A percentile compares a stretch with the other conserved stretches of the same genome.
Conservation (phyloP, 331 rosid species). For the Cydonia oblonga region DNA sequence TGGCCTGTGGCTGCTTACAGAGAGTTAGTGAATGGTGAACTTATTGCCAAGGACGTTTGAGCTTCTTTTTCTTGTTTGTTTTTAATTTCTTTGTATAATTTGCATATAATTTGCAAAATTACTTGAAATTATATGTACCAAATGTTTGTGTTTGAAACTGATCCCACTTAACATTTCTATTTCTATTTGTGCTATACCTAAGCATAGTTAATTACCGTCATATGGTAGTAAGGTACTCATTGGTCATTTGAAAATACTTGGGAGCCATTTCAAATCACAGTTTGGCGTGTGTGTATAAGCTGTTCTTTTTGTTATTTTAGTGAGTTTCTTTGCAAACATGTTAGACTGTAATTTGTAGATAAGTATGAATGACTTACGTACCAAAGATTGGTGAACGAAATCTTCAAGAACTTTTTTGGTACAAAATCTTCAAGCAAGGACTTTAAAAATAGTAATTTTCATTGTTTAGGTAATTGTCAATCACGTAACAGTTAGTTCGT, state of each 20-base stretch:
- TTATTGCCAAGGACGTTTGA: constrained; percentile 84
- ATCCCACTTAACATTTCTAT: not conserved
- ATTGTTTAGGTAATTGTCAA: too few relatives aligned
- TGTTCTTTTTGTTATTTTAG: too few relatives aligned
- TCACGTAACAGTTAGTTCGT: too few relatives aligned
- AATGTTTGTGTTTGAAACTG: constrained; percentile 6
- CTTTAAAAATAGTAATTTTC: too few relatives aligned
- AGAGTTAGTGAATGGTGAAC: constrained; percentile 70
- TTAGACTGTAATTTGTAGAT: not conserved
- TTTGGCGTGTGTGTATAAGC: not conserved
- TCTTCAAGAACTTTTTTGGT: too few relatives aligned
- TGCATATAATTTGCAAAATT: not conserved
- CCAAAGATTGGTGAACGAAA: too few relatives aligned
- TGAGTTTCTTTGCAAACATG: not conserved
- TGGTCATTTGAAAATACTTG: not conserved
- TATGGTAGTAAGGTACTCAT: not conserved
- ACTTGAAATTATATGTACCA: not conserved
- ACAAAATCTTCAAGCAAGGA: too few relatives aligned
- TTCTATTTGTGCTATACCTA: not conserved
- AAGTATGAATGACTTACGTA: not conserved
- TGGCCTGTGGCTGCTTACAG: constrained; percentile 98
- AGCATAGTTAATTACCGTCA: not conserved
- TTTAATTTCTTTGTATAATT: not conserved
- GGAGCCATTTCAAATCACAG: not conserved
- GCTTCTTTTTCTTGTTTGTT: not conserved